These are phyloP conservation scores for Penicillium sp. DNA, from an alignment of 2,329 filamentous ascomycete species.

Conservation along the genomic window DNA sequence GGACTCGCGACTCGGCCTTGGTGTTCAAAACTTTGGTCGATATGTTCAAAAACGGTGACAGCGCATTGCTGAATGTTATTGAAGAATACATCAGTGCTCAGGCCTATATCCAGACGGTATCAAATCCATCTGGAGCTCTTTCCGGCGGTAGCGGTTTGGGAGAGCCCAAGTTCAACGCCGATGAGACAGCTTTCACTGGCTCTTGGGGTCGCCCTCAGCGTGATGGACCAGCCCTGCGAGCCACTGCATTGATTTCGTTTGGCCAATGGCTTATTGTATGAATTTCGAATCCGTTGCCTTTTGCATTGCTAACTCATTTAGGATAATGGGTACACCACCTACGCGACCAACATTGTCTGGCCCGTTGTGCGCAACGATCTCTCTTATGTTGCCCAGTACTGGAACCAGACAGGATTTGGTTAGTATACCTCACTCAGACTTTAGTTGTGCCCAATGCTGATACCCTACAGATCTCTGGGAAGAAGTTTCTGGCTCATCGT, in stretches of 20 bases:
- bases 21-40: slow-evolving; percentile 69
- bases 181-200: slow-evolving; percentile 60
- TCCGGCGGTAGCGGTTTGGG: slow-evolving; percentile 54
- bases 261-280: slow-evolving; percentile 64
- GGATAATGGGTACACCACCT: slow-evolving; percentile 55
- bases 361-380: slow-evolving; percentile 75
- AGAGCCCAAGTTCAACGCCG: slow-evolving; percentile 71
- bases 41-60: slow-evolving; percentile 61
- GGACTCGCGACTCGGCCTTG: slow-evolving; percentile 72
- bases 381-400: slow-evolving; percentile 58
- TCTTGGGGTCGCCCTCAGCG: slow-evolving; percentile 75
- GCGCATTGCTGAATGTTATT: slow-evolving; percentile 58
- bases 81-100: slow-evolving; percentile 68
- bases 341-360: slow-evolving; percentile 61
- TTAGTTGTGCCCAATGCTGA: neutral
- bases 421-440: neutral
- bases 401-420: slow-evolving; percentile 60
- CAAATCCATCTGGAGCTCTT: slow-evolving; percentile 65
- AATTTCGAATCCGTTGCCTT: neutral
- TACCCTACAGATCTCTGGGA: slow-evolving; percentile 67
- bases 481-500: slow-evolving; percentile 71
- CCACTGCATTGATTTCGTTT: slow-evolving; percentile 70
- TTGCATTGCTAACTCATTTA: slow-evolving; percentile 9
- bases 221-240: slow-evolving; percentile 74
- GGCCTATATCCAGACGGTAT: slow-evolving; percentile 63